These are phyloP conservation scores for Hypoxylon subgilvum DNA, from an alignment of 495 filamentous ascomycete genomes.

Conservation along the genomic window DNA sequence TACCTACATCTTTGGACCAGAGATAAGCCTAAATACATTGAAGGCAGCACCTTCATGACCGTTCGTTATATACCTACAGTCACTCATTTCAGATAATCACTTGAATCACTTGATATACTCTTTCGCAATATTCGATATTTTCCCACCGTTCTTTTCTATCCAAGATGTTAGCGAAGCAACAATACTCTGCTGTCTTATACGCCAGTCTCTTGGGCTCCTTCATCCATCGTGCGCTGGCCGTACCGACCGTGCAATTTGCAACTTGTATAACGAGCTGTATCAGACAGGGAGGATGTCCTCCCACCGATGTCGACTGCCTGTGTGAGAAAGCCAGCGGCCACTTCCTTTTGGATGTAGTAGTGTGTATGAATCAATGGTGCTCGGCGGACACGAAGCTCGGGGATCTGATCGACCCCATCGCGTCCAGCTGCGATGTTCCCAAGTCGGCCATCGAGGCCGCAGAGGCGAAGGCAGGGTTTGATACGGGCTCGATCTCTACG, in stretches of 20 bases:
- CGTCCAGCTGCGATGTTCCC: slow-evolving; percentile 39
- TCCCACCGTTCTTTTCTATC: neutral
- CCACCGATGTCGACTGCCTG: slow-evolving; percentile 42
- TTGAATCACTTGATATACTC: neutral
- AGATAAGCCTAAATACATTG: slow-evolving; percentile 6
- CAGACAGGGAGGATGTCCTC: slow-evolving; percentile 41
- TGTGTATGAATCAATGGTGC: slow-evolving; percentile 48
- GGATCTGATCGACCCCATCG: slow-evolving; percentile 40
- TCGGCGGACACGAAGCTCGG: slow-evolving; percentile 34
- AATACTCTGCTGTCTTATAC: slow-evolving; percentile 32
- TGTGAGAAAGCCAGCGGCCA: slow-evolving; percentile 42
- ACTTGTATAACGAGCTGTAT: slow-evolving; percentile 45
- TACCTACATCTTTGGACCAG: neutral
- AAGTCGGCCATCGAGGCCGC: slow-evolving; percentile 32
- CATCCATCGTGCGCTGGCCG: slow-evolving; percentile 26
- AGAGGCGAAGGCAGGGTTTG: slow-evolving; percentile 32
- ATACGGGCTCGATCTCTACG: slow-evolving; percentile 13
- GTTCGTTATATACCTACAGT: slow-evolving; percentile 13
- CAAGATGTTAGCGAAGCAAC: slow-evolving; percentile 36
- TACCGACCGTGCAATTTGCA: slow-evolving; percentile 27
- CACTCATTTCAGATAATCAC: slow-evolving; percentile 11
- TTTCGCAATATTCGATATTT: neutral
- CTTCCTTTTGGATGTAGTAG: slow-evolving; percentile 42
- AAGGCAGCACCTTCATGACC: slow-evolving; percentile 16
- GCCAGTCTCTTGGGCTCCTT: slow-evolving; percentile 39